Evolutionary conservation across 1,139 yeast genomes (phyloP).

Genomic region (Arxiozyma slooffiae): DNA sequence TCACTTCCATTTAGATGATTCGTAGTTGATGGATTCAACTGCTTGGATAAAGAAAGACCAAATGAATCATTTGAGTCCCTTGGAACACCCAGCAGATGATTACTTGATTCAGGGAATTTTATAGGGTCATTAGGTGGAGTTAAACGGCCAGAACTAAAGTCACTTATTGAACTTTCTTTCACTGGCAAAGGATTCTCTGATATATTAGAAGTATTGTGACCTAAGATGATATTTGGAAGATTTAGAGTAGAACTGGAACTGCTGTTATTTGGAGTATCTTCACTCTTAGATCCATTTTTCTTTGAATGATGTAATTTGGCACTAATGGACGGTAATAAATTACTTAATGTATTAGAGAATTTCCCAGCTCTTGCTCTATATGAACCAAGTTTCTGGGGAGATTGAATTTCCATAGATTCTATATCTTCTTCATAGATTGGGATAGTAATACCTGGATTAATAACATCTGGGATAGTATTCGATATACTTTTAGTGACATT

Average conservation of each 20-base stretch:
- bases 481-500: constrained; percentile 4
- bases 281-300: constrained; percentile 14
- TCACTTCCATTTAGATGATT: not conserved
- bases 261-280: constrained; percentile 3
- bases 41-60: constrained; percentile 13
- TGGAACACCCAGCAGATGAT: constrained; percentile 18
- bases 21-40: constrained; percentile 4
- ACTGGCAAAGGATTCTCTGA: not conserved
- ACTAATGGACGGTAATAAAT: constrained; percentile 27
- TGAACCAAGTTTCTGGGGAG: constrained; percentile 26
- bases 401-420: constrained; percentile 8
- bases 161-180: not conserved
- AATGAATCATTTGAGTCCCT: constrained; percentile 27
- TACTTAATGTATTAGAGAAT: constrained; percentile 28
- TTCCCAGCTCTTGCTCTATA: constrained; percentile 28
- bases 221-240: constrained; percentile 1
- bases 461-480: constrained; percentile 26
- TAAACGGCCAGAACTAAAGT: constrained; percentile 11
- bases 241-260: constrained; percentile 2
- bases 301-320: constrained; percentile 29
- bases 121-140: constrained; percentile 24
- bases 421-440: constrained; percentile 27
- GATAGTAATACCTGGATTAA: constrained; percentile 30
- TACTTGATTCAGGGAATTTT: constrained; percentile 23
- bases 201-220: not conserved